Base-by-base conservation (phyloP, 2,329 filamentous ascomycete species). In the Didymella pomorum region DNA sequence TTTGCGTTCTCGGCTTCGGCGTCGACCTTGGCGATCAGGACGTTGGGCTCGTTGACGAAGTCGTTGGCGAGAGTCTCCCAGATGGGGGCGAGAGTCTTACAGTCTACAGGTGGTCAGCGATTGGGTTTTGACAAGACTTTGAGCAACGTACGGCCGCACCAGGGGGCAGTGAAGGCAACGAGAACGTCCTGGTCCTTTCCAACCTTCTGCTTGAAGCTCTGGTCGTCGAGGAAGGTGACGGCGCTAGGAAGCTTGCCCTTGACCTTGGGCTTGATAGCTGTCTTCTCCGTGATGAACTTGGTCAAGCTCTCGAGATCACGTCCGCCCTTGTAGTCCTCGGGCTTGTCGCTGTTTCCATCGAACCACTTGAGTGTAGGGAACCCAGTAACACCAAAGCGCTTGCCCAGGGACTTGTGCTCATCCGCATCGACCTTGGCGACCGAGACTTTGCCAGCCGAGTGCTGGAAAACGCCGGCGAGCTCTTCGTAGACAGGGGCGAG, bases 301-400 rank as follows among this genome's bases (percentile, higher is more conserved):
- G 83, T 84, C 79, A 99, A 81, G 76, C 89, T 92, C 70, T 98
- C 95, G 25, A 99, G 77, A 77, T 97, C 94, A 56, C 95, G 87
- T 29, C 91, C 93, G 60, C 91, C 89, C 60, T 86, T 90, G 82
- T 98, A 99, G 62, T 97, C 93, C 63, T 85, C 81, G 0, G 94
- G 93, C 73, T 86, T 89, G 60, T 92, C 88, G 76, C 89, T 94
- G 85, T 96, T 96, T 69, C 95, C 95, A 79, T 98, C 93, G 73
- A 99, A 99, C 85, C 87, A 99, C 81, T 99, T 99, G 73, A 99
- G 82, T 0, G 95, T 99, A 20, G 95, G 95, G 83, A 98, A 99
- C 20, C 96, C 96, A 79, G 95, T 89, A 47, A 99, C 86, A 42
- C 90, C 92, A 73, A 93, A 98, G 65, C 88, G 85, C 84, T 91